phyloP scores from a whole-genome alignment of 306 rosid species.

The Hippophae tibetana region DNA sequence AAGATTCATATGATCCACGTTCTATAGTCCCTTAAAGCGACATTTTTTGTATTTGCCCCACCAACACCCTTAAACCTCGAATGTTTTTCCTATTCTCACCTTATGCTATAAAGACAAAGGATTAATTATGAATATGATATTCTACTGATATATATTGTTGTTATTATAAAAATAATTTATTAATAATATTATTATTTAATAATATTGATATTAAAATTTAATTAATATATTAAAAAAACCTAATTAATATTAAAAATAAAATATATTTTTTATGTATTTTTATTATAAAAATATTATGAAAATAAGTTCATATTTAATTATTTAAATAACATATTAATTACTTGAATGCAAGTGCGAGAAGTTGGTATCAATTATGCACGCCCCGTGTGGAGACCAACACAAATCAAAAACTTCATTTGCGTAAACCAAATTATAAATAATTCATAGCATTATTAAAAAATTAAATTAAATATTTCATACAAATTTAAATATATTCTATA shows the following conservation, averaged over 20 bases:
- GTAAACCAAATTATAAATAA: background rate
- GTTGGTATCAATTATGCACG: conserved; percentile 10
- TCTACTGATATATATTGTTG: too few species aligned
- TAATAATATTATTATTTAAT: too few species aligned
- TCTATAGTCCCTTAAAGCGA: conserved; percentile 20
- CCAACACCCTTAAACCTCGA: conserved; percentile 47
- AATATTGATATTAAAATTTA: too few species aligned
- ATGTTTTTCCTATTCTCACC: conserved; percentile 28
- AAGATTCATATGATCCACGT: background rate
- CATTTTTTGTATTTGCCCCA: conserved; percentile 43
- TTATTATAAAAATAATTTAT: too few species aligned
- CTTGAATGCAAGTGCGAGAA: background rate
- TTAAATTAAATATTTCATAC: background rate
- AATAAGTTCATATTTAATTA: too few species aligned
- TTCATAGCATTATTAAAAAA: background rate
- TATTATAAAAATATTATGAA: too few species aligned
- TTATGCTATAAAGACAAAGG: conserved; percentile 15
- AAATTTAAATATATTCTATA: too few species aligned
- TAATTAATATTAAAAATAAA: too few species aligned
- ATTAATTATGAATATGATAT: too few species aligned
- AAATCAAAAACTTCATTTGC: background rate
- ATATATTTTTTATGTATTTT: too few species aligned
- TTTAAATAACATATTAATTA: background rate
- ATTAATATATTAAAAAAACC: background rate
- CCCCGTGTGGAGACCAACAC: conserved; percentile 52